Evolutionary conservation across 768 basidiomycete genomes (phyloP), one percentile per base, ranked within the genome.

Genomic region (Podaxis pistillaris): DNA sequence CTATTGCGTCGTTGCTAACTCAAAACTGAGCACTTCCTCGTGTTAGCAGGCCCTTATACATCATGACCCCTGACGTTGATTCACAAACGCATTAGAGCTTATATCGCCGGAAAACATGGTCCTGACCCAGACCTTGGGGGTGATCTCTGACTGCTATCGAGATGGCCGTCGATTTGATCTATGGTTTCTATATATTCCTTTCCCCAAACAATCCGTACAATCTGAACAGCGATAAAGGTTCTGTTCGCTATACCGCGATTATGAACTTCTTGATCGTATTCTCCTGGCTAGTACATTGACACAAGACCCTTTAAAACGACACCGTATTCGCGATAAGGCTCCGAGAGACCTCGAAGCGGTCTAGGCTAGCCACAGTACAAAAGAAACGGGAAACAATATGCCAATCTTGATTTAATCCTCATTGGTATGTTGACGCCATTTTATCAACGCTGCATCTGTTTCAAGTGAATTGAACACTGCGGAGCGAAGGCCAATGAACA

Each of bases 41-140:
- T 58, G 58, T 50, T 36, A 58, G n/a, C 22, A 38, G 46, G 13
- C 24, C 33, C 28, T 49, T 28, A 37, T 57, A 22, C 28, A 15
- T 19, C 30, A 33, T 33, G 30, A 9, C 30, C 30, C 30, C 30
- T 33, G 15, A 22, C 36, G 44, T 13, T 30, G 44, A n/a, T 49
- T 17, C 51, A 4, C 30, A 36, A 40, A 59, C 24, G 38, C 33
- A 47, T 49, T 15, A 11, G 30, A 58, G 17, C 36, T 28, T 36
- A 37, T 22, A 59, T 59, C 58, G 49, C 47, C 58, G 49, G 49
- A 59, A 38, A 28, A 58, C 46, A 38, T 26, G 37, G 22, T 51
- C 26, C 41, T 50, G 19, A 19, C 49, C 19, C 19, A 24, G 37
- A 46, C 44, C 15, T 49, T 15, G n/a, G 12, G 46, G 49, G 47